Percentiles rank a stretch among this genome's conserved stretches.
These are phyloP conservation scores for Trypanosoma congolense DNA, from an alignment of 208 protist species.

Conservation along the genomic window DNA sequence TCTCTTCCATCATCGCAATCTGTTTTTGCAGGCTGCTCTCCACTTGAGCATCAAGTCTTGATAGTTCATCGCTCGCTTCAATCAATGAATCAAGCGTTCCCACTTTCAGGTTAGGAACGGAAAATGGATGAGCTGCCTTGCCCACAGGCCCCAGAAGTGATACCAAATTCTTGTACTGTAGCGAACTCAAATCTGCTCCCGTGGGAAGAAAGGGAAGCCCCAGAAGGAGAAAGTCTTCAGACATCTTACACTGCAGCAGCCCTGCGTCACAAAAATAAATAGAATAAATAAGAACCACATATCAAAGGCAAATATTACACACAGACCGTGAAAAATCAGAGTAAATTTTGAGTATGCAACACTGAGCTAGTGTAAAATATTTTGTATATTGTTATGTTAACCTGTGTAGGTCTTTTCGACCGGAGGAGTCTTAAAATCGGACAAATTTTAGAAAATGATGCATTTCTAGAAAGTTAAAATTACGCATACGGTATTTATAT, in stretches of 20 bases:
- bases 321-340: no score
- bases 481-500: no score
- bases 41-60: conserved; percentile 71
- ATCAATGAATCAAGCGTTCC: conserved; percentile 88
- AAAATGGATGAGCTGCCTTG: conserved; percentile 71
- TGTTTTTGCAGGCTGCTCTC: conserved; percentile 78
- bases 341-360: no score
- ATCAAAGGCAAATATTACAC: no score
- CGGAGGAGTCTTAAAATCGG: no score
- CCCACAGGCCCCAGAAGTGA: conserved; percentile 60
- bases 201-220: conserved; percentile 71
- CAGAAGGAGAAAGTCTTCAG: conserved; percentile 75
- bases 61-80: conserved; percentile 84
- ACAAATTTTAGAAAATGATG: no score
- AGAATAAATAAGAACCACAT: no score
- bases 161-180: conserved; percentile 72
- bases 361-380: no score
- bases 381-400: no score
- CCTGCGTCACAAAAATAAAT: no score
- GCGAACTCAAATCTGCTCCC: conserved; percentile 54
- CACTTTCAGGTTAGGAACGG: conserved; percentile 70
- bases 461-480: no score
- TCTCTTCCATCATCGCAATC: conserved; percentile 79
- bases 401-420: no score
- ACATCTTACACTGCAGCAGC: conserved; percentile 30